Percentiles rank a stretch among this genome's conserved stretches.
Evolutionary conservation across 1,139 yeast genomes (phyloP).

Genomic region (Taphrina flavorubra): DNA sequence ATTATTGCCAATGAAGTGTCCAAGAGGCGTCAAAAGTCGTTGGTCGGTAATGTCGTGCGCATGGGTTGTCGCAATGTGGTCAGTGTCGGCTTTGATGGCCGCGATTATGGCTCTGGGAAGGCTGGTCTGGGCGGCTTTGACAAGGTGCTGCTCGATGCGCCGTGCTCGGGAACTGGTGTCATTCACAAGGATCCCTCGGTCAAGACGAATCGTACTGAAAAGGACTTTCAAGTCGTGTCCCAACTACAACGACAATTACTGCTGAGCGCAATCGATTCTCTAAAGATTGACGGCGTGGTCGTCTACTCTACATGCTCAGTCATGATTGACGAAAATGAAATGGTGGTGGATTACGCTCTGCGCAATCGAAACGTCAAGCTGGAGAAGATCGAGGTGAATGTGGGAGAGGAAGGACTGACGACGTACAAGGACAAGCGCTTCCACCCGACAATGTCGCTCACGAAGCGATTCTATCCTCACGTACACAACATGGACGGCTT

Average conservation of each 20-base stretch:
- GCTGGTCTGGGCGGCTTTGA: constrained; percentile 98
- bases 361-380: constrained; percentile 93
- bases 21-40: constrained; percentile 92
- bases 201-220: constrained; percentile 90
- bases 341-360: constrained; percentile 97
- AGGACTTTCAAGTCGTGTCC: constrained; percentile 95
- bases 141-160: constrained; percentile 93
- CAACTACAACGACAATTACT: constrained; percentile 93
- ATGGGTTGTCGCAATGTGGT: constrained; percentile 95
- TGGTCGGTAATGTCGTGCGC: constrained; percentile 96
- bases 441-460: constrained; percentile 73
- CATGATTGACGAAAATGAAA: constrained; percentile 97
- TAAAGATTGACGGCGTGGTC: constrained; percentile 88
- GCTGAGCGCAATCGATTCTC: constrained; percentile 95
- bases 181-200: constrained; percentile 97
- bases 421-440: constrained; percentile 92
- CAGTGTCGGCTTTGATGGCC: constrained; percentile 96
- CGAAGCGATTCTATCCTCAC: constrained; percentile 97
- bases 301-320: constrained; percentile 98
- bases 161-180: constrained; percentile 99
- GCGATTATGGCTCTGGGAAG: constrained; percentile 82
- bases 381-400: constrained; percentile 90
- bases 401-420: constrained; percentile 95
- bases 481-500: constrained; percentile 98
- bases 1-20: constrained; percentile 97